phyloP scores from a whole-genome alignment of 2,329 filamentous ascomycete species.

The Raffaelea albimanens region DNA sequence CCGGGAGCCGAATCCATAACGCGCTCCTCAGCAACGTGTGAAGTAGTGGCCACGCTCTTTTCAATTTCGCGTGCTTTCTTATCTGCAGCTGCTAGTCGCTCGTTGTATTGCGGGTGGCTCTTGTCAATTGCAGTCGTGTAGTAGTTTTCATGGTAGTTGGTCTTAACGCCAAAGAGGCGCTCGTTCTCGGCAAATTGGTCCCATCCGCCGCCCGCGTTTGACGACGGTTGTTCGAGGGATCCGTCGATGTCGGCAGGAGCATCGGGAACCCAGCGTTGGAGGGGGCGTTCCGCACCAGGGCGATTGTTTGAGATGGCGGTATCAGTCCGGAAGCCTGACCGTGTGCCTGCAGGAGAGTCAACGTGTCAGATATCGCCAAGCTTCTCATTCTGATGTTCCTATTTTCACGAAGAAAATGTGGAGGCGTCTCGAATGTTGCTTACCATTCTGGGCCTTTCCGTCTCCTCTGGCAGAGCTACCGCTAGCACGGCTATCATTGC shows the following conservation, averaged over 20 bases:
- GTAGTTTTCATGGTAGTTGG: constrained; percentile 85
- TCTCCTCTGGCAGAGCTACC: constrained; percentile 22
- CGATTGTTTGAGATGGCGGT: constrained; percentile 73
- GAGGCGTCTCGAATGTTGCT: constrained; percentile 3
- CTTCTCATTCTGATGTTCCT: no score
- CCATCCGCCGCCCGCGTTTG: constrained; percentile 51
- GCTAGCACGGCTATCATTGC: constrained; percentile 16
- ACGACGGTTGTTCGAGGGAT: constrained; percentile 59
- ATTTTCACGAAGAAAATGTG: neutral
- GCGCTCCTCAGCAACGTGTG: constrained; percentile 85
- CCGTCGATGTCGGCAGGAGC: constrained; percentile 53
- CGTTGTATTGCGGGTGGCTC: constrained; percentile 70
- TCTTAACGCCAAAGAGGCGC: constrained; percentile 75
- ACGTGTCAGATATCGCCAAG: neutral
- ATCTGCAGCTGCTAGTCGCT: constrained; percentile 69
- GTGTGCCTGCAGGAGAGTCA: constrained; percentile 41
- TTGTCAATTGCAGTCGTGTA: constrained; percentile 91
- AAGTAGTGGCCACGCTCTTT: constrained; percentile 59
- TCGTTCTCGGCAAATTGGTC: constrained; percentile 93
- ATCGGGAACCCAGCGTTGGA: constrained; percentile 76
- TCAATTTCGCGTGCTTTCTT: constrained; percentile 87
- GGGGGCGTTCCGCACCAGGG: constrained; percentile 58
- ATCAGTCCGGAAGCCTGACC: constrained; percentile 73
- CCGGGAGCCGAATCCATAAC: constrained; percentile 57
- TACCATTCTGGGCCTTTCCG: constrained; percentile 30